Conservation (phyloP, 805 yeast species). For the Candida michaelii region DNA sequence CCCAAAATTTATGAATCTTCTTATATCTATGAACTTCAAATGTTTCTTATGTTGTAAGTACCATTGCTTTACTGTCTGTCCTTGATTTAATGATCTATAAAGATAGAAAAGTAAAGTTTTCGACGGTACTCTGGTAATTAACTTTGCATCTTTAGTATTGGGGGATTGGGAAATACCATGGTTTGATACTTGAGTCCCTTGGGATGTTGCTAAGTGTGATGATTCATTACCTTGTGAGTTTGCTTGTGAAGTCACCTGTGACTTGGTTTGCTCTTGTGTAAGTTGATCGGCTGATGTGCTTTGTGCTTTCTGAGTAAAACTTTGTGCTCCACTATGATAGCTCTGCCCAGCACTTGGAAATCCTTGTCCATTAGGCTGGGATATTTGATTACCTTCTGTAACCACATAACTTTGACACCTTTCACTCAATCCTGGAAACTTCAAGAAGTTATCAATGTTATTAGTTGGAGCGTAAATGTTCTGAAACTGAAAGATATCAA, state of each 20-base stretch:
- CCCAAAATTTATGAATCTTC: constrained; percentile 87
- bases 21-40: constrained; percentile 68
- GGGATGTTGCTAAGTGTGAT: no score
- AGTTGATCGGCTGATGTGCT: background rate
- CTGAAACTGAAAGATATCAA: constrained; percentile 86
- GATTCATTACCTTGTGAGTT: no score
- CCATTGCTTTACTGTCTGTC: constrained; percentile 80
- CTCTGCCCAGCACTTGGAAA: no score
- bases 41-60: constrained; percentile 60
- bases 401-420: constrained; percentile 86
- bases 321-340: background rate
- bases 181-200: no score
- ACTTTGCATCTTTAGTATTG: constrained; percentile 10
- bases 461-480: constrained; percentile 90
- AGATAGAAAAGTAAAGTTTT: constrained; percentile 67
- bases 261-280: background rate
- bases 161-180: constrained; percentile 12
- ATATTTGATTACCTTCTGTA: constrained; percentile 19
- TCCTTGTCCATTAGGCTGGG: no score
- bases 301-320: constrained; percentile 4
- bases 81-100: constrained; percentile 76
- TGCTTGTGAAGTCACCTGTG: no score
- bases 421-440: constrained; percentile 60
- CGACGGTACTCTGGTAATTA: constrained; percentile 49
- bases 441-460: constrained; percentile 64